Base-by-base conservation (phyloP, 2,329 filamentous ascomycete species). In the Cytospora chrysosperma region DNA sequence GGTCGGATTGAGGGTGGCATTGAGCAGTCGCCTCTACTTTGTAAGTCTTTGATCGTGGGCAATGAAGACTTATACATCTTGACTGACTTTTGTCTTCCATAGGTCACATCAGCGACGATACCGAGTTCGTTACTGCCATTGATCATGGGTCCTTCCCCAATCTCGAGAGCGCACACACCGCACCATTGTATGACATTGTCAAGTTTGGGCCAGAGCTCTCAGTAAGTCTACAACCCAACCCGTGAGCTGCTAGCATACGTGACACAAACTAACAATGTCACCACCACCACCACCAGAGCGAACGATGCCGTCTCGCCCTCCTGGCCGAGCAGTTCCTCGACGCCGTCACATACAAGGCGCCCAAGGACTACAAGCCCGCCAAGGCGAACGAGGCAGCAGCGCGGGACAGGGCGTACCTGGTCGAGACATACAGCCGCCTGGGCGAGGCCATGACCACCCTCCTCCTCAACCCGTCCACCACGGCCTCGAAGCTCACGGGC, bases 141-240 rank as follows among this genome's bases (percentile, higher is more conserved):
- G 83, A 86, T 70, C 82, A 83, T 54, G 80, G 80, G 1, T 81
- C 81, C 0, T 79, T 86, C 55, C 80, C 83, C 0, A 78, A 78
- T 19, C 78, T 82, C 65, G 78, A 79, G 50, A 78, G 75, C 47
- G 72, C 72, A 19, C 69, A 73, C 21, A 71, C 71, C 1, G 67
- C 72, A 0, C 74, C 80, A 0, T 72, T 84, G 2, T 75, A 82
- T 50, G 71, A 80, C 15, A 72, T 78, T 1, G 72, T 86, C 7
- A 73, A 78, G n/a, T 70, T 84, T 26, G 85, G 84, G 0, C 83
- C 85, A 3, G 73, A 75, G 1, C 78, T 80, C 47, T 82, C 82
- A 15, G 83, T 86, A 74, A 56, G 79, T 72, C 1, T 9, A 40
- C 37, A 9, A 5, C 4, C 5, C 12, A 12, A 21, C 4, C 10